phyloP scores from a whole-genome alignment of 495 filamentous ascomycete species.

The Rhypophila decipiens region DNA sequence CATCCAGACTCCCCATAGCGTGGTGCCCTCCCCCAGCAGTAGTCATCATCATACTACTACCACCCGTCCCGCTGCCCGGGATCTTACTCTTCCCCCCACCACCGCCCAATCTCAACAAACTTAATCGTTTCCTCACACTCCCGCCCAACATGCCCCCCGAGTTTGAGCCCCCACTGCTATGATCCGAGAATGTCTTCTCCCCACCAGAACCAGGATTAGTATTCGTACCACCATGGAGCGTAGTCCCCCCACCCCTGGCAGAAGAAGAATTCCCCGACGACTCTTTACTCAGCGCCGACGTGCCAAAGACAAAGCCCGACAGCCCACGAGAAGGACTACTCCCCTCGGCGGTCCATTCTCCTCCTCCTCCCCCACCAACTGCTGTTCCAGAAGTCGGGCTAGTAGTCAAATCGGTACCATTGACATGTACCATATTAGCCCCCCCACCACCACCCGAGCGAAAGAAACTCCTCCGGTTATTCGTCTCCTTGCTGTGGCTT shows the following conservation, averaged over 20 bases:
- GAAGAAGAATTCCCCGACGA: no score
- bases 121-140: constrained; percentile 65
- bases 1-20: constrained; percentile 45
- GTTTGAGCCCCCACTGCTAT: neutral
- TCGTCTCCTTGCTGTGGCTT: constrained; percentile 22
- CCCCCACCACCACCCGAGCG: no score
- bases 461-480: constrained; percentile 28
- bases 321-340: no score
- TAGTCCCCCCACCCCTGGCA: constrained; percentile 17
- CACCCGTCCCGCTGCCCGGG: constrained; percentile 38
- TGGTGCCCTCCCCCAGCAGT: no score
- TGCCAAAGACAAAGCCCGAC: no score
- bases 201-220: no score
- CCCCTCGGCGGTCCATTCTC: no score
- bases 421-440: constrained; percentile 22
- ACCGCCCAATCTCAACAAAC: constrained; percentile 58
- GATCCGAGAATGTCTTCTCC: neutral
- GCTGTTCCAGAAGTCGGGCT: neutral
- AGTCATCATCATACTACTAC: no score
- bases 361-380: constrained; percentile 9
- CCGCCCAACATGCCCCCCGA: no score
- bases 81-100: constrained; percentile 58
- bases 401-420: no score
- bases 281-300: no score
- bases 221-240: no score